These are phyloP conservation scores for Rhodotorula sp. DNA, from an alignment of 1,284 basidiomycete genomes.

Conservation along the genomic window DNA sequence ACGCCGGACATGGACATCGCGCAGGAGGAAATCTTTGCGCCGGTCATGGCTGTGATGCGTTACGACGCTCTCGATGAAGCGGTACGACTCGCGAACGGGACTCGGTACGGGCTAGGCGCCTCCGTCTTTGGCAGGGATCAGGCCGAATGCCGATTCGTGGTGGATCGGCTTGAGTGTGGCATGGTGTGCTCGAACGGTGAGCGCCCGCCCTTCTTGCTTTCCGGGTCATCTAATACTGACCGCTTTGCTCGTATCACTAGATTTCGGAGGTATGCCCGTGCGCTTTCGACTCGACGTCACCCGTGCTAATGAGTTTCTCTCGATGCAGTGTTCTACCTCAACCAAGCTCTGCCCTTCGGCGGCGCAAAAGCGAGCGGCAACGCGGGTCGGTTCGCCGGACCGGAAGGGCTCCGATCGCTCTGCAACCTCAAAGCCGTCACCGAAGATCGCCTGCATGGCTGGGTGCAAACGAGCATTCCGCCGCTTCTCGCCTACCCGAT, in stretches of 20 bases:
- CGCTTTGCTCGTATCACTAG: background rate
- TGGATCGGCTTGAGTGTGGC: conserved; percentile 76
- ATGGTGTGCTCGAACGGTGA: conserved; percentile 93
- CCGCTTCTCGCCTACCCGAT: conserved; percentile 50
- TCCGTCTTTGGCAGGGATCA: conserved; percentile 88
- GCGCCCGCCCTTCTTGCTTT: conserved; percentile 17
- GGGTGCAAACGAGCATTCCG: conserved; percentile 82
- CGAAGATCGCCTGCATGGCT: conserved; percentile 76
- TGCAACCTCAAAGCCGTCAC: conserved; percentile 86
- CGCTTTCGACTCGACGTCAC: conserved; percentile 8
- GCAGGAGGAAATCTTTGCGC: conserved; percentile 80
- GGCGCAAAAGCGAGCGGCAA: conserved; percentile 78
- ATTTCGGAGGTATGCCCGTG: conserved; percentile 14
- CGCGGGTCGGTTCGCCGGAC: conserved; percentile 79
- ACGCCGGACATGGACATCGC: conserved; percentile 72
- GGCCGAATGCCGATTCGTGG: conserved; percentile 71
- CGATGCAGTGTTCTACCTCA: conserved; percentile 42
- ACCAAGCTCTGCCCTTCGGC: conserved; percentile 89
- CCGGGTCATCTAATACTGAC: conserved; percentile 1
- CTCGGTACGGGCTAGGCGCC: conserved; percentile 83
- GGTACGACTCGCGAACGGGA: conserved; percentile 78
- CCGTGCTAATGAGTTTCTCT: background rate
- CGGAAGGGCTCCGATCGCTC: conserved; percentile 82
- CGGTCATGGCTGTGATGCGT: conserved; percentile 77
- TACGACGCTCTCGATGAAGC: conserved; percentile 80